Conservation (phyloP, 257 asterid species). For the Lavandula angustifolia region DNA sequence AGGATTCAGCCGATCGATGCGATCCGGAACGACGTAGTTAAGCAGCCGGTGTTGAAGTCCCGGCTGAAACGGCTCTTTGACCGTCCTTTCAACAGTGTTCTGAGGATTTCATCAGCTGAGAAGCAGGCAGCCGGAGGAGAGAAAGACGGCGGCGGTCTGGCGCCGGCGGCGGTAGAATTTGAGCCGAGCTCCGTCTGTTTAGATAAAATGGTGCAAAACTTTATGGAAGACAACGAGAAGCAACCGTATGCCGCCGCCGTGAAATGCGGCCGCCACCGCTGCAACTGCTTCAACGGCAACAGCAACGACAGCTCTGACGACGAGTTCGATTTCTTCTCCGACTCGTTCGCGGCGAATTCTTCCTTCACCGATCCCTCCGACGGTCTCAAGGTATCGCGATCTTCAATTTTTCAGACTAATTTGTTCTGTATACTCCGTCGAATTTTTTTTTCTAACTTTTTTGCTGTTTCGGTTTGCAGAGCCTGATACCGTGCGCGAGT, state of each 20-base stretch:
- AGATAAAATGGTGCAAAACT: conserved; percentile 75
- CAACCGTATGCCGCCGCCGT: conserved; percentile 40
- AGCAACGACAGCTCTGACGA: conserved; percentile 84
- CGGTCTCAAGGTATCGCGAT: conserved; percentile 59
- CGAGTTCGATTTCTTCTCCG: conserved; percentile 54
- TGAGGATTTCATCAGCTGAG: conserved; percentile 58
- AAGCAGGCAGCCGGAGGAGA: conserved; percentile 50
- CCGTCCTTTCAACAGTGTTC: conserved; percentile 72
- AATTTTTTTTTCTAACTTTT: neutral
- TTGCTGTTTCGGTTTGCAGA: conserved; percentile 38
- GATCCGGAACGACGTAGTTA: conserved; percentile 44
- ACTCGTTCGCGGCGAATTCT: conserved; percentile 41
- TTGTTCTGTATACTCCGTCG: conserved; percentile 2
- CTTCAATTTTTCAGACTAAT: neutral
- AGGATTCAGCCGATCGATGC: conserved; percentile 81
- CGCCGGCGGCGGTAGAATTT: conserved; percentile 44
- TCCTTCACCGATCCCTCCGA: conserved; percentile 59
- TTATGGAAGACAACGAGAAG: conserved; percentile 73
- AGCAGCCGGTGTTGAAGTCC: conserved; percentile 71
- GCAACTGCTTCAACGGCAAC: conserved; percentile 81
- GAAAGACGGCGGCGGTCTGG: conserved; percentile 39
- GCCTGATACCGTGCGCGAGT: conserved; percentile 70
- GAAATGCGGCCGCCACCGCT: conserved; percentile 72
- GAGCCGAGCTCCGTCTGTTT: conserved; percentile 87
- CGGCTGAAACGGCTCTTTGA: conserved; percentile 84